Evolutionary conservation across 495 filamentous ascomycete genomes (phyloP).

Genomic region (Talaromyces adpressus): DNA sequence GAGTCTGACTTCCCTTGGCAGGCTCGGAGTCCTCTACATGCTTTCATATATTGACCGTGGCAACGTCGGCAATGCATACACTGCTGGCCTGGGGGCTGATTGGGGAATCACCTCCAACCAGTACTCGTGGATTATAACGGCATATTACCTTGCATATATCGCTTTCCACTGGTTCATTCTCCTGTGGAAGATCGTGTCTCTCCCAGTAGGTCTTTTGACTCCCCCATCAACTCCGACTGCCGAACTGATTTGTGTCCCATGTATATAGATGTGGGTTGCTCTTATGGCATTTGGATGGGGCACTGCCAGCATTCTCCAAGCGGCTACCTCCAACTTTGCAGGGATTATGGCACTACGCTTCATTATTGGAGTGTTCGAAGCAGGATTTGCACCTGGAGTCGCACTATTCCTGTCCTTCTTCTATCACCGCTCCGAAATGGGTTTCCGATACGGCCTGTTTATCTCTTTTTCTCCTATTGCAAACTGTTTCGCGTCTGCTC

Average conservation of each 20-base stretch:
- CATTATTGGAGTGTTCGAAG: constrained; percentile 3
- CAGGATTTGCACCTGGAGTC: neutral
- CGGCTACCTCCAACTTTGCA: neutral
- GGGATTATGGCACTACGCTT: neutral
- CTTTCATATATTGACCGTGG: constrained; percentile 32
- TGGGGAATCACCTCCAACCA: constrained; percentile 36
- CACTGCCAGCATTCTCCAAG: neutral
- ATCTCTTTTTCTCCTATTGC: neutral
- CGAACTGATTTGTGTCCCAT: neutral
- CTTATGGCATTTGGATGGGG: neutral
- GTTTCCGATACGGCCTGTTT: neutral
- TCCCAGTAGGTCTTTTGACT: neutral
- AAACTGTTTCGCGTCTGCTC: neutral
- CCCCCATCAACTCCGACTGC: no score
- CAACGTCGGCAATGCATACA: constrained; percentile 51
- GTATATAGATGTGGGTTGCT: neutral
- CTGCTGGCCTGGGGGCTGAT: constrained; percentile 45
- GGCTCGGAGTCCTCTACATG: constrained; percentile 29
- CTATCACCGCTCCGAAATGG: neutral
- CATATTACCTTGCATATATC: neutral
- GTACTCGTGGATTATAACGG: constrained; percentile 19
- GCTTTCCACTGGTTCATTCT: neutral
- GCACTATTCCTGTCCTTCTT: neutral
- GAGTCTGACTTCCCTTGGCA: no score
- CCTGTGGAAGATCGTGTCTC: neutral